Conservation (phyloP, 78 protist species). For the Diacronema lutheri region DNA sequence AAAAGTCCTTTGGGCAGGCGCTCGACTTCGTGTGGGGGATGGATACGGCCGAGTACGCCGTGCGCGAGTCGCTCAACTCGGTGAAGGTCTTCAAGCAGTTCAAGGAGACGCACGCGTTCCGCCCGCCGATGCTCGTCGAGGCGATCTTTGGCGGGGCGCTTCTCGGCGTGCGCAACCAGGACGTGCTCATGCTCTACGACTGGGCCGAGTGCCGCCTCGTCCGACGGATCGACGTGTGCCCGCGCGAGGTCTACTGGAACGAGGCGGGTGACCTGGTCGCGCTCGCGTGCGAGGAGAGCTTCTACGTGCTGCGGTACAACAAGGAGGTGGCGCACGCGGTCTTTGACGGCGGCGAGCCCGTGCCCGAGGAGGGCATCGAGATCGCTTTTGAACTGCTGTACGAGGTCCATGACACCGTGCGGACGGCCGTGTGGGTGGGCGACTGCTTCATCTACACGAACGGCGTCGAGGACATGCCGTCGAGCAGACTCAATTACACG, state of each 20-base stretch:
- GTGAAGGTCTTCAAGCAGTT: constrained; percentile 81
- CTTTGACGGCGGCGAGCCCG: neutral
- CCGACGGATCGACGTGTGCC: constrained; percentile 83
- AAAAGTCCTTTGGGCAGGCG: constrained; percentile 90
- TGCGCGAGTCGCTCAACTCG: neutral
- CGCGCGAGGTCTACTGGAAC: constrained; percentile 85
- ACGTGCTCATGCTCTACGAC: constrained; percentile 82
- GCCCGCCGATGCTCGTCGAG: constrained; percentile 72
- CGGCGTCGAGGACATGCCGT: neutral
- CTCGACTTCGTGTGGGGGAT: constrained; percentile 92
- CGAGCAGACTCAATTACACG: constrained; percentile 81
- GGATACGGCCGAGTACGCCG: constrained; percentile 55
- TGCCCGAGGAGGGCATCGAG: constrained; percentile 84
- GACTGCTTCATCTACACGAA: constrained; percentile 93
- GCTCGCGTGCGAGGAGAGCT: constrained; percentile 73
- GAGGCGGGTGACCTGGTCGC: constrained; percentile 73
- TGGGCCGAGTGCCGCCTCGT: constrained; percentile 85
- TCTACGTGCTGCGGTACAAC: constrained; percentile 80
- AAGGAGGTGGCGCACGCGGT: constrained; percentile 34
- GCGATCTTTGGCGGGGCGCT: constrained; percentile 89
- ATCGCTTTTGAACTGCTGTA: constrained; percentile 83
- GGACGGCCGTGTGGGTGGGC: constrained; percentile 88
- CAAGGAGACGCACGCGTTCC: constrained; percentile 71
- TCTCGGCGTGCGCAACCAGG: constrained; percentile 72
- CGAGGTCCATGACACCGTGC: constrained; percentile 68